A percentile compares a stretch with the other conserved stretches of the same genome.
phyloP scores from a whole-genome alignment of 2,329 filamentous ascomycete genomes.

The Aspergillus intermedius region DNA sequence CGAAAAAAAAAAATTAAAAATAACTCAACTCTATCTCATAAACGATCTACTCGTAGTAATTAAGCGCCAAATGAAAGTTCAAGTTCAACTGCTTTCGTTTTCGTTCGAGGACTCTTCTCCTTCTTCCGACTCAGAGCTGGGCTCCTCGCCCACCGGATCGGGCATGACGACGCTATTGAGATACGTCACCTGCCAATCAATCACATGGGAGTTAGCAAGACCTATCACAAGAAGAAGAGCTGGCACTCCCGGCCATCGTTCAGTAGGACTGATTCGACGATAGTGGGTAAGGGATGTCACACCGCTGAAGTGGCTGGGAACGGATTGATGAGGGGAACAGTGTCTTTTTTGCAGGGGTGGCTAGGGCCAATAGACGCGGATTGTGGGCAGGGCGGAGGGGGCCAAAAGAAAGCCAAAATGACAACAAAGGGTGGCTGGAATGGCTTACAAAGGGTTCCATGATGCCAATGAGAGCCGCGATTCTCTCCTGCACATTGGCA shows the following conservation, averaged over 20 bases:
- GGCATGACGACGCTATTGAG: constrained; percentile 69
- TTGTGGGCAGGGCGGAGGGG: constrained; percentile 14
- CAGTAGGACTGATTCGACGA: constrained; percentile 4
- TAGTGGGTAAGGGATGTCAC: constrained; percentile 14
- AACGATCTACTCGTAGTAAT: neutral
- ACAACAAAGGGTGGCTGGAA: constrained; percentile 11
- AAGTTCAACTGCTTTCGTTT: neutral
- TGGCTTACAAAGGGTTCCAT: constrained; percentile 74
- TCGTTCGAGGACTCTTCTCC: neutral
- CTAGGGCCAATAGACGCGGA: constrained; percentile 20
- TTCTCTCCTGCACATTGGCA: constrained; percentile 56
- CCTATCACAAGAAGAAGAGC: neutral
- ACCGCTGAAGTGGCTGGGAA: constrained; percentile 15
- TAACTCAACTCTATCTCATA: neutral
- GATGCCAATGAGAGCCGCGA: constrained; percentile 58
- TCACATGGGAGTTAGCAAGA: constrained; percentile 21
- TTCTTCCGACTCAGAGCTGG: constrained; percentile 27
- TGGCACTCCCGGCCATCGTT: constrained; percentile 3
- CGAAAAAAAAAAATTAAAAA: constrained; percentile 1
- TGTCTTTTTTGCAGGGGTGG: constrained; percentile 11
- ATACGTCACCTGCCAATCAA: constrained; percentile 55
- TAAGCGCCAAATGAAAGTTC: neutral
- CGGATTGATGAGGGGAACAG: constrained; percentile 11
- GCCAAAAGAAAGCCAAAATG: constrained; percentile 16
- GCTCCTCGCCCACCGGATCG: constrained; percentile 48